Evolutionary conservation across 2,329 filamentous ascomycete genomes (phyloP).

Genomic region (Seiridium cupressi): DNA sequence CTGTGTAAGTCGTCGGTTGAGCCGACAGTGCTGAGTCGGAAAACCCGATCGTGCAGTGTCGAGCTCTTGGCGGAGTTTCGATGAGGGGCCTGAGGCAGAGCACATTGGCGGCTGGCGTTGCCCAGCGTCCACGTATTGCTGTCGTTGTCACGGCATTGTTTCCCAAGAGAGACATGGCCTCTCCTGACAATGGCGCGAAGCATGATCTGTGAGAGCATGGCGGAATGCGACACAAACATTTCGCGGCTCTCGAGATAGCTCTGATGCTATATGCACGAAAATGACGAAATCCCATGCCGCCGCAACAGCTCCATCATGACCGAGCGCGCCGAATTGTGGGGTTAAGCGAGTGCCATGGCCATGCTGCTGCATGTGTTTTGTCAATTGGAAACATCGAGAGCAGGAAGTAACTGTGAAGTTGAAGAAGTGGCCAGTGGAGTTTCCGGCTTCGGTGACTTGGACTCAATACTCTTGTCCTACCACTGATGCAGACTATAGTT

Average conservation of each 20-base stretch:
- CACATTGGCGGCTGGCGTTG: neutral
- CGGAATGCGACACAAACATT: slow-evolving; percentile 1
- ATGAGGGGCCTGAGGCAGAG: neutral
- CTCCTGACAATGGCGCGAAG: neutral
- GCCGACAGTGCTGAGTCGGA: slow-evolving; percentile 6
- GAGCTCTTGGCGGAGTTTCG: slow-evolving; percentile 6
- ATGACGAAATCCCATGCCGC: slow-evolving; percentile 3
- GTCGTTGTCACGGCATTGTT: slow-evolving; percentile 4
- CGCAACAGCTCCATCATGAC: neutral
- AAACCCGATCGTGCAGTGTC: slow-evolving; percentile 7
- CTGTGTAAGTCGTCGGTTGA: slow-evolving; percentile 2
- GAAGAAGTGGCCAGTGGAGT: too few relatives aligned
- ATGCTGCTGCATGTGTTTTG: too few relatives aligned
- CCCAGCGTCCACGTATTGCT: neutral
- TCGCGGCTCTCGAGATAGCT: slow-evolving; percentile 3
- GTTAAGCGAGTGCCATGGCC: too few relatives aligned
- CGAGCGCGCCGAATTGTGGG: neutral
- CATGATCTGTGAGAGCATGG: neutral
- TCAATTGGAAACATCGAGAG: too few relatives aligned
- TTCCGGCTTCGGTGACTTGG: too few relatives aligned
- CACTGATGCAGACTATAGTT: too few relatives aligned
- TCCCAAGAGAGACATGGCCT: slow-evolving; percentile 5
- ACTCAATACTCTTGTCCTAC: too few relatives aligned
- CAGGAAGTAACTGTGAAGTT: too few relatives aligned
- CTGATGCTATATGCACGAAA: slow-evolving; percentile 6